Evolutionary conservation across 768 basidiomycete genomes (phyloP).

Genomic region (Lenzites betulinus): DNA sequence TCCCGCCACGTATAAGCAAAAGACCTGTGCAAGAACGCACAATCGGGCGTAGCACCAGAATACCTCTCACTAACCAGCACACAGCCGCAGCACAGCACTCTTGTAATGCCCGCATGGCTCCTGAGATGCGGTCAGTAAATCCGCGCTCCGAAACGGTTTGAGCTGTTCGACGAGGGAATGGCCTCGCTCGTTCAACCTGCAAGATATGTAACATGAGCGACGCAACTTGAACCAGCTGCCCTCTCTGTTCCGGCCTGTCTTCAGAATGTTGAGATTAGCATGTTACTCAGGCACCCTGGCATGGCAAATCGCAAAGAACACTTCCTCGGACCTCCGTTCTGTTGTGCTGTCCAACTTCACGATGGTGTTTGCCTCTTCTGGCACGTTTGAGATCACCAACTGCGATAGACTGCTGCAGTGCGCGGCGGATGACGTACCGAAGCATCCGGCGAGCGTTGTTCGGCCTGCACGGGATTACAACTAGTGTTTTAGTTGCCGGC

Average conservation of each 20-base stretch:
- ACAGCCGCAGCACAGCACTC: conserved; percentile 11
- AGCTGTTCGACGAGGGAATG: background rate
- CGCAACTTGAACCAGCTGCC: background rate
- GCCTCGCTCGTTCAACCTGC: background rate
- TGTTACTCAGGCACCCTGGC: conserved; percentile 9
- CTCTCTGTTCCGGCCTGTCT: conserved; percentile 2
- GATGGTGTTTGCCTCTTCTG: background rate
- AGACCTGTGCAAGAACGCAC: background rate
- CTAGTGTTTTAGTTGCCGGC: background rate
- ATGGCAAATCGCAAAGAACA: background rate
- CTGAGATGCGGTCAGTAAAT: conserved; percentile 10
- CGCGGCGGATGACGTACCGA: conserved; percentile 3
- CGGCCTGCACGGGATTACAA: background rate
- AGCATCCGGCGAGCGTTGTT: background rate
- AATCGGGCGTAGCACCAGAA: conserved; percentile 3
- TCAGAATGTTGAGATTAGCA: background rate
- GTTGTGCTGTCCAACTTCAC: background rate
- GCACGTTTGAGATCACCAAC: background rate
- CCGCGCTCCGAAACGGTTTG: conserved; percentile 7
- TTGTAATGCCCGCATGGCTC: conserved; percentile 4
- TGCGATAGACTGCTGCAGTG: background rate
- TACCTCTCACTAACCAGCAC: background rate
- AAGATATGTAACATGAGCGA: background rate
- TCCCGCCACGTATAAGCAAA: background rate
- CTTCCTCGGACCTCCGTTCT: conserved; percentile 15